These are phyloP conservation scores for Paraglomus occultum DNA, from an alignment of 192 early-diverging fungal species.

Conservation along the genomic window DNA sequence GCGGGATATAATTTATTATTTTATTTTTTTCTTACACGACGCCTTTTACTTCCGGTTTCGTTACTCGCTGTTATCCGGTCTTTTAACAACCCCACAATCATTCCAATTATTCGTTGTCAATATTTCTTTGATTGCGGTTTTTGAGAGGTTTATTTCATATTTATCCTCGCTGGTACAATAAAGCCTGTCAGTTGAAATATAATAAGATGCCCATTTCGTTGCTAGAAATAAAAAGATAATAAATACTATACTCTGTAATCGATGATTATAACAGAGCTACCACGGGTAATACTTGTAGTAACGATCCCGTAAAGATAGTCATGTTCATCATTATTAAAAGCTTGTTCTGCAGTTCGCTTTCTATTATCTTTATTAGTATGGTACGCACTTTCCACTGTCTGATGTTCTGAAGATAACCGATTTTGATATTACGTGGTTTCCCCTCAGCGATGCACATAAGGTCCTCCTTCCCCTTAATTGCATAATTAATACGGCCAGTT, in stretches of 20 bases:
- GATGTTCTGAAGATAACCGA: constrained; percentile 13
- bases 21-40: no score
- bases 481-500: neutral
- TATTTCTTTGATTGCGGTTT: constrained; percentile 17
- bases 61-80: constrained; percentile 6
- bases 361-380: constrained; percentile 13
- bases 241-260: no score
- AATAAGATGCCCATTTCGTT: no score
- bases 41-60: neutral
- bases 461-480: neutral
- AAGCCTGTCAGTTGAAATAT: no score
- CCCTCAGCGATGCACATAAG: constrained; percentile 8
- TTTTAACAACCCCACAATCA: constrained; percentile 10
- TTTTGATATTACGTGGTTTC: constrained; percentile 9
- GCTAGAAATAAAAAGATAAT: no score
- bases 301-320: constrained; percentile 18
- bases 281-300: constrained; percentile 13
- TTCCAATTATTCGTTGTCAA: constrained; percentile 17
- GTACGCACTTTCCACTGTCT: constrained; percentile 1
- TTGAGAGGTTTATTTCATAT: constrained; percentile 19
- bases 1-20: no score
- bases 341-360: neutral
- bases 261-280: no score
- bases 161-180: no score
- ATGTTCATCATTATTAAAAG: constrained; percentile 4